Percentiles rank a stretch among this genome's conserved stretches.
phyloP scores from a whole-genome alignment of 2,329 filamentous ascomycete species.

The Plenodomus lindquistii region DNA sequence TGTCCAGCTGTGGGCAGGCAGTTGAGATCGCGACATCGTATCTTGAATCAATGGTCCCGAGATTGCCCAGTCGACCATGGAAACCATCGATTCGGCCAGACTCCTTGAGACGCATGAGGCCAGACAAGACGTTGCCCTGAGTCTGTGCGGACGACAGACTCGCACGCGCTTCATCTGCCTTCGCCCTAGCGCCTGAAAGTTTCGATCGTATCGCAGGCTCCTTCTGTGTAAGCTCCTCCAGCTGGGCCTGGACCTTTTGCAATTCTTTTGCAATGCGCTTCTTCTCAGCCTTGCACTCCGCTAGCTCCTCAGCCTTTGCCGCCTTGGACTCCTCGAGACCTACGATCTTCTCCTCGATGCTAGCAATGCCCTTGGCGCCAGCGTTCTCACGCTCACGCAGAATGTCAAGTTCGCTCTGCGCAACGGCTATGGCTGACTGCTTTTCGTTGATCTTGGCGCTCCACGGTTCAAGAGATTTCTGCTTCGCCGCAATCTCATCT shows the following conservation, averaged over 20 bases:
- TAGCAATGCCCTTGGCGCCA: constrained; percentile 79
- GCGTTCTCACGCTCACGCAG: constrained; percentile 87
- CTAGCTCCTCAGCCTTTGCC: constrained; percentile 73
- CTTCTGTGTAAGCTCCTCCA: constrained; percentile 71
- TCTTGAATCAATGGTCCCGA: constrained; percentile 89
- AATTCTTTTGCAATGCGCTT: constrained; percentile 74
- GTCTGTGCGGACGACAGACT: constrained; percentile 89
- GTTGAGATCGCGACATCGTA: constrained; percentile 99
- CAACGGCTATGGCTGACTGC: constrained; percentile 89
- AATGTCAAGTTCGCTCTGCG: constrained; percentile 92
- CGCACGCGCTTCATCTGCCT: constrained; percentile 92
- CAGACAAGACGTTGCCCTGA: constrained; percentile 87
- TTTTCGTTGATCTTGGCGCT: constrained; percentile 96
- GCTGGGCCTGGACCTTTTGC: constrained; percentile 69
- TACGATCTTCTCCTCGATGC: constrained; percentile 78
- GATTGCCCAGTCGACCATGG: constrained; percentile 89
- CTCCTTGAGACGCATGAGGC: constrained; percentile 91
- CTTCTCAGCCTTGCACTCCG: constrained; percentile 75
- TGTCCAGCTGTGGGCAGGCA: constrained; percentile 86
- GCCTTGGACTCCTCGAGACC: constrained; percentile 72
- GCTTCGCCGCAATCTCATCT: constrained; percentile 87
- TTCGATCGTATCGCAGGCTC: constrained; percentile 83
- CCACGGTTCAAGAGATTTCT: constrained; percentile 95
- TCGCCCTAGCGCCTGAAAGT: constrained; percentile 87
- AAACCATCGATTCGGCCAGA: constrained; percentile 97